A percentile compares a stretch with the other conserved stretches of the same genome.
phyloP scores from a whole-genome alignment of 306 rosid species.

The Trichosanthes truncata region DNA sequence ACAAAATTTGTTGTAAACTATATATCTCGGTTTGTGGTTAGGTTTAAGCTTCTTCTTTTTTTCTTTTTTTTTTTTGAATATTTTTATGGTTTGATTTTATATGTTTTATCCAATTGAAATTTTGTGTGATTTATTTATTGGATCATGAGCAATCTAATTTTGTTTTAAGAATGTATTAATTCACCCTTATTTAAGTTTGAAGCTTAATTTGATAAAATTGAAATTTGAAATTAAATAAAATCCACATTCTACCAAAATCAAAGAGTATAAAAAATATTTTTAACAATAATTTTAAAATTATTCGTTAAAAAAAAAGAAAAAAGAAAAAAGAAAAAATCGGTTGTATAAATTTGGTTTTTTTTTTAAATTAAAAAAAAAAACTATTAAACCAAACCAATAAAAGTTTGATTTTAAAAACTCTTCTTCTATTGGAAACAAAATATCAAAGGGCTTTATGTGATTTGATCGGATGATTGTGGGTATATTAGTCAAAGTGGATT shows the following conservation, averaged over 20 bases:
- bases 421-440: no score
- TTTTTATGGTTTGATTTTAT: neutral
- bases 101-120: neutral
- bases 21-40: neutral
- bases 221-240: no score
- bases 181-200: no score
- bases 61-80: no score
- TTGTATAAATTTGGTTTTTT: no score
- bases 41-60: neutral
- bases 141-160: neutral
- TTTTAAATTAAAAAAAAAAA: no score
- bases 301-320: no score
- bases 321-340: no score
- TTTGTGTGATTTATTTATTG: neutral
- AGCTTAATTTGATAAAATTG: no score
- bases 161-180: neutral
- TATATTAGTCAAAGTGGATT: neutral
- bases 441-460: neutral
- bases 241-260: no score
- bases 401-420: no score
- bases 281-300: neutral
- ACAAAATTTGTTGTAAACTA: neutral
- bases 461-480: neutral
- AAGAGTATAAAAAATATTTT: neutral
- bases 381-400: no score